Evolutionary conservation across 306 rosid species (phyloP), one percentile per base, ranked within the genome.

Genomic region (Vigna hirtella): DNA sequence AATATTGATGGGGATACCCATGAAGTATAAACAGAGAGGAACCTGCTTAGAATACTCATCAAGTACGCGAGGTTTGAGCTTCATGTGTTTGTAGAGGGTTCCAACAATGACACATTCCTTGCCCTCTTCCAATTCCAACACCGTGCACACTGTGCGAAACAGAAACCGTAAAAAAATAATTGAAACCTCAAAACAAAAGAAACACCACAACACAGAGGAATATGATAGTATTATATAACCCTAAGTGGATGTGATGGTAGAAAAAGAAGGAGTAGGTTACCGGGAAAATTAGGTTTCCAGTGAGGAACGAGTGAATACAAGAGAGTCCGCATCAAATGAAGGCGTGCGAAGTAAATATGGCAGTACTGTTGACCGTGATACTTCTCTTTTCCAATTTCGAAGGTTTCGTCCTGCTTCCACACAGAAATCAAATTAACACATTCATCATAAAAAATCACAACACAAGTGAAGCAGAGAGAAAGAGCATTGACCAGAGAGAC

Each of bases 21-120:
- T 14, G 9, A 62, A 24, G 43, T 4, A 67, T 48, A 5, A 3
- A 26, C 9, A 47, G 1, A 50, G 6, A 24, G n/a, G 40, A 84
- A 84, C 98, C 98, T 89, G 86, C 86, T 93, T 93, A 55, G 99
- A 87, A 85, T 93, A 95, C 87, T 95, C 99, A 26, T 93, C 97
- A 55, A 95, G 93, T 77, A 95, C 73, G 40, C 87, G 86, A 81
- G 98, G 98, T 81, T 95, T 93, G 79, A 95, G 97, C 81, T 93
- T 89, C 99, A 95, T 95, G 89, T 87, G 89, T 89, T 95, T 92
- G 85, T 86, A 95, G 71, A 91, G 72, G 74, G 99, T 95, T 71
- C 98, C 99, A 47, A 93, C 94, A 58, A 95, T 56, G 56, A 93
- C 74, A 88, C 99, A 93, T 57, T 93, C 98, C 80, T 93, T 95